Evolutionary conservation across 2,329 filamentous ascomycete species (phyloP).

Genomic region (Myriosclerotinia duriaeana): DNA sequence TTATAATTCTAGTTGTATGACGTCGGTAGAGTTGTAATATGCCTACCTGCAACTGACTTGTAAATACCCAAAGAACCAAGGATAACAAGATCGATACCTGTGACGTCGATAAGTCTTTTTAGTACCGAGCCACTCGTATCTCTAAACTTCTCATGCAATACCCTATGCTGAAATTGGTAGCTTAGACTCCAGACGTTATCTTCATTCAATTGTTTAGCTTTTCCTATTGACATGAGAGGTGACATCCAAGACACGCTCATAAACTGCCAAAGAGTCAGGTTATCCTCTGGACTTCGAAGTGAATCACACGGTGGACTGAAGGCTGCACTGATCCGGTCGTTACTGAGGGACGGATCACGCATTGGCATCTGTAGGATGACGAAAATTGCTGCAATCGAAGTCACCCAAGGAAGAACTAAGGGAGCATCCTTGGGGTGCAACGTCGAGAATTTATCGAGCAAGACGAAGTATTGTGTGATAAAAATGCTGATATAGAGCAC

Average conservation of each 20-base stretch:
- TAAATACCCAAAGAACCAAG: constrained; percentile 56
- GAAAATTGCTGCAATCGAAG: constrained; percentile 50
- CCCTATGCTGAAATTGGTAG: constrained; percentile 77
- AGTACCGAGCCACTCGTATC: constrained; percentile 72
- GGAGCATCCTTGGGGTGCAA: constrained; percentile 25
- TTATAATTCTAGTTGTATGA: neutral
- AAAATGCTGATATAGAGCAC: constrained; percentile 31
- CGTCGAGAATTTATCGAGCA: constrained; percentile 40
- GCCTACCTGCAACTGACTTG: constrained; percentile 55
- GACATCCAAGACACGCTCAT: constrained; percentile 82
- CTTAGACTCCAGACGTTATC: constrained; percentile 80
- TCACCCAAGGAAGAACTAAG: constrained; percentile 40
- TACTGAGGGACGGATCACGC: constrained; percentile 56
- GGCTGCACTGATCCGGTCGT: constrained; percentile 58
- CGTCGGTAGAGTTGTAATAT: constrained; percentile 26
- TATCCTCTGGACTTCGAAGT: constrained; percentile 76
- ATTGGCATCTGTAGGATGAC: constrained; percentile 68
- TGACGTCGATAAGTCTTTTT: constrained; percentile 67
- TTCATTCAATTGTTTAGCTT: constrained; percentile 65
- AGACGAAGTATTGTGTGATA: constrained; percentile 31
- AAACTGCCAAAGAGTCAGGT: constrained; percentile 77
- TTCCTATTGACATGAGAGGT: constrained; percentile 67
- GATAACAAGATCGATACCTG: constrained; percentile 74
- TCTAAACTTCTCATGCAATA: constrained; percentile 72
- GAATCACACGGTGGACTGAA: constrained; percentile 55